Evolutionary conservation across 306 rosid genomes (phyloP).

Genomic region (Parietaria judaica): DNA sequence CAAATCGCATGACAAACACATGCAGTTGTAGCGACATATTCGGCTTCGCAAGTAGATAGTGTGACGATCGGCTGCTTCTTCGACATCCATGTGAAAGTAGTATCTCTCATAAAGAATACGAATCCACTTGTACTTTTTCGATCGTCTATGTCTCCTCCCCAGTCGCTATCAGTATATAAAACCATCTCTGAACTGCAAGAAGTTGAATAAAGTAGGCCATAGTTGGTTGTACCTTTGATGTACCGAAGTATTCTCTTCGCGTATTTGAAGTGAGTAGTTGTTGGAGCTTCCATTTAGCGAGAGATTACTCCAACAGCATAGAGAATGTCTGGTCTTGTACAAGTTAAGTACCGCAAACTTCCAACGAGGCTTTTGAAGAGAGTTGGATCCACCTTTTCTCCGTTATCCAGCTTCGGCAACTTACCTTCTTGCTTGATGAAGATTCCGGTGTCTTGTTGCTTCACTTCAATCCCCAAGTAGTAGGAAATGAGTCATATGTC

Average conservation of each 20-base stretch:
- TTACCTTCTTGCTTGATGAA: not conserved
- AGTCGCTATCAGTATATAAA: too few relatives aligned
- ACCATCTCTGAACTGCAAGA: too few relatives aligned
- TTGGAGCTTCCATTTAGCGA: conserved; percentile 1
- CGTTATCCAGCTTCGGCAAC: not conserved
- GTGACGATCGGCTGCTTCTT: not conserved
- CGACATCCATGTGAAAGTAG: not conserved
- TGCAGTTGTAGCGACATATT: not conserved
- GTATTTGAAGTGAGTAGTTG: not conserved
- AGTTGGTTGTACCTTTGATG: too few relatives aligned
- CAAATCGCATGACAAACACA: not conserved
- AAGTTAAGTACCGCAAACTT: not conserved
- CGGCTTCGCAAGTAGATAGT: not conserved
- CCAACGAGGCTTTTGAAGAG: conserved; percentile 2
- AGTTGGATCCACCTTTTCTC: conserved; percentile 1
- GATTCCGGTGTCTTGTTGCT: not conserved
- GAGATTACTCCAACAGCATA: not conserved
- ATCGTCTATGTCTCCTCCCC: not conserved
- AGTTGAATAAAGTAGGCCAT: too few relatives aligned
- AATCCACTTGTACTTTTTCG: not conserved
- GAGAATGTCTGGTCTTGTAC: not conserved
- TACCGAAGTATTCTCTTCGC: not conserved
- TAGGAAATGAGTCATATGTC: not conserved
- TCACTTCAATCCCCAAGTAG: not conserved
- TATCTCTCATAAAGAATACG: not conserved